Evolutionary conservation across 139 green algal species (phyloP).

Genomic region (Protoeuglena noctilucae): DNA sequence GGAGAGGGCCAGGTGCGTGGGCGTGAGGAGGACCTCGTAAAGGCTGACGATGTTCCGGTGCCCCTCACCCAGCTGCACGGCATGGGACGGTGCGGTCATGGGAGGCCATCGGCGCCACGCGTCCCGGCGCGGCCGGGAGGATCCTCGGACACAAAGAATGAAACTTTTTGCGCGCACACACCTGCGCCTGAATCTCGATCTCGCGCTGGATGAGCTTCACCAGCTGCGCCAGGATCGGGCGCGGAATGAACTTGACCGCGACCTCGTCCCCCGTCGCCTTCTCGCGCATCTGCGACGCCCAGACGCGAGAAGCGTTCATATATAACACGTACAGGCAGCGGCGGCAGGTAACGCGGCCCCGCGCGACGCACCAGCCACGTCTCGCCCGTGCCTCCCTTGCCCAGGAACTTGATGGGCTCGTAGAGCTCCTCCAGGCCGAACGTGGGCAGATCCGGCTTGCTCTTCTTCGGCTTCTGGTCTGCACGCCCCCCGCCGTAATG

Average conservation of each 20-base stretch:
- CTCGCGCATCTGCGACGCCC: too few species aligned
- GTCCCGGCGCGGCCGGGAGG: too few species aligned
- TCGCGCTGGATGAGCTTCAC: constrained; percentile 39
- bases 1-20: constrained; percentile 30
- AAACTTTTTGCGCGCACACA: too few species aligned
- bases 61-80: constrained; percentile 33
- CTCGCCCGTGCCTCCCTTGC: background rate
- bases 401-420: background rate
- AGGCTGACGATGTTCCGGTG: constrained; percentile 47
- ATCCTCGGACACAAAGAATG: too few species aligned
- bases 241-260: constrained; percentile 41
- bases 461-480: background rate
- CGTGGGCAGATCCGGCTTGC: background rate
- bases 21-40: constrained; percentile 33
- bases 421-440: background rate
- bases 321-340: too few species aligned
- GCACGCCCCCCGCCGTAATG: too few species aligned
- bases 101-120: too few species aligned
- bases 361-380: too few species aligned
- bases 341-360: too few species aligned
- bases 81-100: too few species aligned
- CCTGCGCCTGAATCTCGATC: constrained; percentile 42
- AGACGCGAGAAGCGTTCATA: too few species aligned
- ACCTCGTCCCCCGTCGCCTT: constrained; percentile 19
- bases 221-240: constrained; percentile 35